Base-by-base conservation (phyloP, 1,139 yeast species). In the Groenewaldozyma sp. region DNA sequence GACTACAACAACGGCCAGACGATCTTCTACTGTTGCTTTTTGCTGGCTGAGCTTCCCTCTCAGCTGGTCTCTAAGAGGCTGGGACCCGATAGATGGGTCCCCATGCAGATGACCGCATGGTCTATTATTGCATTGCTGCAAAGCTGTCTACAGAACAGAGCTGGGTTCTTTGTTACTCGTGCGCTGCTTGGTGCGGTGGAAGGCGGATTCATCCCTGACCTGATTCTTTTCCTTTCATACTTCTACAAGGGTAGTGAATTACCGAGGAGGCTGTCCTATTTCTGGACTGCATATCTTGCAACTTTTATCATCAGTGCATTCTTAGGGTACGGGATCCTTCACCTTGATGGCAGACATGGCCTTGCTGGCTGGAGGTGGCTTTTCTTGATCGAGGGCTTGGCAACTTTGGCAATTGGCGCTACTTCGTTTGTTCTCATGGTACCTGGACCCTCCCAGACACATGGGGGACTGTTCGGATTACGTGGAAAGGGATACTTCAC, bases 401-500 rank as follows among this genome's bases (percentile, higher is more conserved):
- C 73, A 38, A 74, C 81, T 0, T 54, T 76, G 2, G 21, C 57
- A 3, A 65, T 77, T 45, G 82, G 82, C 0, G 28, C 74, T 34
- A 46, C 62, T 5, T 59, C 76, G 0, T 72, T 70, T 48, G 58
- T 68, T 49, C 70, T 76, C 74, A 74, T 74, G 19, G 73, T 76
- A 21, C 73, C 82, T 1, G 68, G 76, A 4, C 73, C 73, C 0
- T 67, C 64, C 0, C 74, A 72, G 45, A 78, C 84, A 1, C 73
- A 70, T 45, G 70, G 78, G 4, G 26, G 26, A 22, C 11, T 22
- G 7, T 11, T 22, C 26, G 56, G 65, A 59, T 60, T 60, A 42
- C 62, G 70, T 18, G 69, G 68, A 3, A 68, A 73, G 27, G 81
- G 81, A n/a, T 76, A 80, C 76, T 76, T 68, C 47, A 67, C 68